Base-by-base conservation (phyloP, 441 rosid species). In the Euphorbia corollata region DNA sequence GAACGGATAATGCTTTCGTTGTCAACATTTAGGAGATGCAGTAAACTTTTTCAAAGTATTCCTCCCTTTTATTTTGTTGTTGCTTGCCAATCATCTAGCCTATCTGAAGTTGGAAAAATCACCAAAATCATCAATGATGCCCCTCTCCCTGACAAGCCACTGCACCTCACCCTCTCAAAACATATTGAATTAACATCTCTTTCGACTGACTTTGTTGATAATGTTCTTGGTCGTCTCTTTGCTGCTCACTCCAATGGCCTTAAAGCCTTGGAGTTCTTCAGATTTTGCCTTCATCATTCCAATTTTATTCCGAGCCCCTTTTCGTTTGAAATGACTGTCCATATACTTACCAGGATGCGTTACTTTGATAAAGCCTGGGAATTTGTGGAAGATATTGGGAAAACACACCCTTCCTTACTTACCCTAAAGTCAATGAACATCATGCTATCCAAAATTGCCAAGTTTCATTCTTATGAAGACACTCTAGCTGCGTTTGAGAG, bases 191-290 rank as follows among this genome's bases (percentile, higher is more conserved):
- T 74, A 0, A n/a, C 59, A 0, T n/a, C 75, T 23, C 77, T 87
- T 5, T 84, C 96, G 32, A 23, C 76, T 0, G 30, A 56, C 36
- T 73, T 84, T 11, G 84, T 85, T 15, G 94, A 92, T 39, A 74
- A 79, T 48, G 85, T 88, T 56, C 97, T 93, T n/a, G 97, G 95
- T 61, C 84, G 84, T 51, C 92, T 92, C 69, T 92, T 92, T 61
- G 89, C 89, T 5, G 82, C 91, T 16, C 97, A 93, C 61, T 84
- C 89, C 58, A 93, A 90, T 68, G 97, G 97, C 36, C 85, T 93
- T 13, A 92, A 92, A 76, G 97, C 96, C 50, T 75, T 88, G 58
- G 95, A 93, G 34, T 87, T 90, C 75, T 93, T 93, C 73, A 82
- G 76, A 10, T 82, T 81, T 67, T 77, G 79, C 24, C 75, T 81